Evolutionary conservation across 108 stramenopile genomes (phyloP).

Genomic region (Skeletonema tropicum): DNA sequence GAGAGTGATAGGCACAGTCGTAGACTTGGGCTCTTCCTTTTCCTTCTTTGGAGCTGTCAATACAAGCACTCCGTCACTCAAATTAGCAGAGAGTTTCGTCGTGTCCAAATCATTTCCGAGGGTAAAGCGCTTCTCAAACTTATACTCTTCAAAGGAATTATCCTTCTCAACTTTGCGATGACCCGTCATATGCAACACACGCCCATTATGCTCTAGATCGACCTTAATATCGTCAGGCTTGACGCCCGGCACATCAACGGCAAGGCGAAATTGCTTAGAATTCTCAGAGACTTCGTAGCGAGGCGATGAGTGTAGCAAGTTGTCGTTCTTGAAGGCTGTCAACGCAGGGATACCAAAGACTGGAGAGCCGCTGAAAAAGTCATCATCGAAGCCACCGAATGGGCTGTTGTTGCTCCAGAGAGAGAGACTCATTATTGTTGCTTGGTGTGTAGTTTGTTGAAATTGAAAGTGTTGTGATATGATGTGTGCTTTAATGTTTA

Average conservation of each 20-base stretch:
- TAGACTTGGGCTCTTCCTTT: slow-evolving; percentile 15
- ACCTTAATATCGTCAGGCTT: slow-evolving; percentile 60
- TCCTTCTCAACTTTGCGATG: slow-evolving; percentile 40
- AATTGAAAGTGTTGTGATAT: neutral
- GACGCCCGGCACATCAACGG: slow-evolving; percentile 81
- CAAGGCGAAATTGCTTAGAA: slow-evolving; percentile 65
- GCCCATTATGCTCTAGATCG: slow-evolving; percentile 59
- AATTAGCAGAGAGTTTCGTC: slow-evolving; percentile 46
- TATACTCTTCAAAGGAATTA: slow-evolving; percentile 30
- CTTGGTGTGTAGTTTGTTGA: neutral
- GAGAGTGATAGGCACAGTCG: slow-evolving; percentile 19
- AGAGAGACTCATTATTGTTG: slow-evolving; percentile 33
- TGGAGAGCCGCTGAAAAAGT: slow-evolving; percentile 35
- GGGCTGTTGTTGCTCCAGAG: slow-evolving; percentile 42
- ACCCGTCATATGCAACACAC: slow-evolving; percentile 42
- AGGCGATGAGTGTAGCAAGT: slow-evolving; percentile 50
- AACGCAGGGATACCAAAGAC: slow-evolving; percentile 37
- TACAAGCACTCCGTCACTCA: slow-evolving; percentile 48
- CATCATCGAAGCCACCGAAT: slow-evolving; percentile 45
- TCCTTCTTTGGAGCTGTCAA: slow-evolving; percentile 54
- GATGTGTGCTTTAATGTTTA: neutral
- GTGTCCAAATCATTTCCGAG: slow-evolving; percentile 52
- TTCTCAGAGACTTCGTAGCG: slow-evolving; percentile 70
- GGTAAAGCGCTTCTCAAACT: slow-evolving; percentile 55
- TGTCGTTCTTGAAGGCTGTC: slow-evolving; percentile 30